Base-by-base conservation (phyloP, 2,329 filamentous ascomycete genomes). In the Cordyceps fumosorosea region DNA sequence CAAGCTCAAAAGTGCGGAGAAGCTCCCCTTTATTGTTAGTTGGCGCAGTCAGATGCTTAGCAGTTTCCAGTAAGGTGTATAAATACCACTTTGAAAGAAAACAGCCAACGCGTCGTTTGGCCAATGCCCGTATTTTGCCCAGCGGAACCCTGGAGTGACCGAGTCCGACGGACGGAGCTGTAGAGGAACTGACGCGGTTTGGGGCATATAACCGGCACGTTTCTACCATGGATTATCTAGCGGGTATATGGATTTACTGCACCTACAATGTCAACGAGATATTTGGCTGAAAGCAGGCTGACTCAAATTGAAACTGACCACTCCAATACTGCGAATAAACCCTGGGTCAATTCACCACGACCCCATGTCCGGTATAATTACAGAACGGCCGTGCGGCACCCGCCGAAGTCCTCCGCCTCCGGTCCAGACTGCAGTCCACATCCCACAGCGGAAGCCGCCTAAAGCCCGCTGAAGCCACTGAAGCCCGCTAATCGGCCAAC, bases 1-100 rank as follows among this genome's bases (percentile, higher is more conserved):
- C 58, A 60, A 55, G 58, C 48, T 45, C 18, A 34, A 60, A 60
- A 60, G 50, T 60, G 58, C 50, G 58, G 58, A 60, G 58, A 60
- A 55, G 58, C 40, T 60, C n/a, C 29, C 20, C 42, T 40, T 37
- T 12, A 51, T 48, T 26, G 4, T 40, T 29, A 29, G 29, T 29
- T 54, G 57, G 57, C 47, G 32, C 12, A 34, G 24, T 22, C 18
- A 3, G 16, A 47, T 34, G 22, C 45, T 26, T 26, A 16, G 18
- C 47, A 29, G 34, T 24, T 45, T 26, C 40, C 40, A 44, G 34
- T 37, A 37, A 37, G 34, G 34, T 37, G 34, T 37, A 37, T 37
- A 37, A 37, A 54, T n/a, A 24, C 20, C 11, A 47, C 22, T n/a
- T 11, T 26, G 26, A 51, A 5, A 40, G 42, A 3, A n/a, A 50